Evolutionary conservation across 1,284 basidiomycete genomes (phyloP), one percentile per base, ranked within the genome.

Genomic region (Caloboletus firmus): DNA sequence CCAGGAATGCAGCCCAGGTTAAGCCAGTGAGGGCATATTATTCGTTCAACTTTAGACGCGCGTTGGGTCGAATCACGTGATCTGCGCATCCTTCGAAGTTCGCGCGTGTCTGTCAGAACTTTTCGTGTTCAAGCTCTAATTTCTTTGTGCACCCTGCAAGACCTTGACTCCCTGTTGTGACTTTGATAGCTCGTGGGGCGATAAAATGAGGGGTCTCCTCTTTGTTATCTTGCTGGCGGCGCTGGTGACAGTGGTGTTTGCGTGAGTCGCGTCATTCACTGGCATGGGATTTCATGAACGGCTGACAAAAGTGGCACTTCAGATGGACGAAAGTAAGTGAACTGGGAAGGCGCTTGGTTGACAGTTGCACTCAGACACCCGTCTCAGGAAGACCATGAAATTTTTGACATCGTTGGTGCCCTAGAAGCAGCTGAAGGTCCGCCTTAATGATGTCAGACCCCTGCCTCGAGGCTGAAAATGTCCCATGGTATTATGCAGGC

Each of bases 401-500:
- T 98, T 50, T 98, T 98, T 66, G 95, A 97, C 74, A 80, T 98
- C n/a, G 94, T 97, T 54, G 83, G 83, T 59, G 90, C 83, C 7
- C 73, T 98, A 32, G 87, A 96, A 73, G 74, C 76, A 1, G 78
- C 90, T 2, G 94, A 96, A 78, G 95, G 92, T 85, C 51, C 44
- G 68, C 59, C 44, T 43, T 28, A 28, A 40, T 30, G 41, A 45
- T 45, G 50, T 42, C 41, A 32, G 40, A 45, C 24, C 45, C 26
- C 4, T 36, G 34, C 10, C 36, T 35, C 17, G 37, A 49, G n/a
- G 37, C 41, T 65, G 26, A 48, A 46, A 26, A 18, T 45, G 28
- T 39, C 30, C 12, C 22, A 4, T 45, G 45, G 11, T n/a, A 26
- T 32, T 31, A 45, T 49, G 3, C 59, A 87, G 85, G 88, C 60